Evolutionary conservation across 345 rosid species (phyloP).

Genomic region (Dipteronia sinensis): DNA sequence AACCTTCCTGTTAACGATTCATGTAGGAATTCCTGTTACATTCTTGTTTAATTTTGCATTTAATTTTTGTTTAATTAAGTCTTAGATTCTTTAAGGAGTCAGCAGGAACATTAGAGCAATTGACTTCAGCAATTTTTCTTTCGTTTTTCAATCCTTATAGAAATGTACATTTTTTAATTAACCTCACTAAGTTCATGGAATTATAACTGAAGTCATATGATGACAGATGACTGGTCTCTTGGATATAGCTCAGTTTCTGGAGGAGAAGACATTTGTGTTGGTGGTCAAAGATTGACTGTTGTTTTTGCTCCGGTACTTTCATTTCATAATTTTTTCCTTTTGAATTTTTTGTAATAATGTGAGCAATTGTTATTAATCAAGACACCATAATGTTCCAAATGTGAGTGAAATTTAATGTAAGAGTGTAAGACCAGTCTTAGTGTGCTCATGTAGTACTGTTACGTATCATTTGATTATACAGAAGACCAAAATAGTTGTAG

Average conservation of each 20-base stretch:
- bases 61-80: background rate
- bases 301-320: conserved; percentile 74
- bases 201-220: conserved; percentile 26
- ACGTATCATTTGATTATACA: background rate
- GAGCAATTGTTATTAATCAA: background rate
- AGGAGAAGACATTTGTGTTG: conserved; percentile 74
- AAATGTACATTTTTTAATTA: background rate
- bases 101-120: background rate
- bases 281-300: conserved; percentile 64
- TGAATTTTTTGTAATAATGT: background rate
- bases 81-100: background rate
- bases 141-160: background rate
- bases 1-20: background rate
- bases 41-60: background rate
- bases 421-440: background rate
- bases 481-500: background rate
- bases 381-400: background rate
- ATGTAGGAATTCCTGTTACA: background rate
- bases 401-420: background rate
- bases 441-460: background rate
- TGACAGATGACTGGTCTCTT: conserved; percentile 75
- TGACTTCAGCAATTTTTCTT: background rate
- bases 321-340: background rate
- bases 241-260: conserved; percentile 65
- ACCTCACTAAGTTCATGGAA: conserved; percentile 14